Evolutionary conservation across 2,329 filamentous ascomycete species (phyloP), one percentile per base, ranked within the genome.

Genomic region (Uncinocarpus reesii): DNA sequence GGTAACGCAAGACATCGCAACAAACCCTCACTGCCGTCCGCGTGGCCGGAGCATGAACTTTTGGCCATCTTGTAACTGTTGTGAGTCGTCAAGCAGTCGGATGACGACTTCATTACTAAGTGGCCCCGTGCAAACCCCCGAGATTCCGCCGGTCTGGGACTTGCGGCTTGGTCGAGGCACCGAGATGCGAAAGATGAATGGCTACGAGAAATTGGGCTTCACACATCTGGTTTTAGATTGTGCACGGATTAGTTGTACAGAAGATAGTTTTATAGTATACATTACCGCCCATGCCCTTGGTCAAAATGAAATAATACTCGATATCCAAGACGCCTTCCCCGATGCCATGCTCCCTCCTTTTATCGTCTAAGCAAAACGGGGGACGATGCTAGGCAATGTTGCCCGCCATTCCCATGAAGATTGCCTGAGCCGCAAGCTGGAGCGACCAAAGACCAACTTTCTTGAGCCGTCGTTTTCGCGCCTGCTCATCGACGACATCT

Each of bases 371-470:
- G n/a, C n/a, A n/a, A n/a, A n/a, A n/a, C n/a, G n/a, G n/a, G n/a
- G n/a, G n/a, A n/a, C n/a, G n/a, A n/a, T n/a, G n/a, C 23, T 44
- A 55, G 23, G 48, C 50, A 43, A 55, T 52, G 21, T 55, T 92
- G 13, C 90, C 90, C 3, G 89, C 90, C 74, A 96, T 84, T 7
- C 92, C 92, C 70, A 96, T 84, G 62, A 96, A 92, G 29, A 98
- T 76, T 2, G 90, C 92, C 63, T 98, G 92, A 6, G 90, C 85
- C 5, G 90, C 86, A 49, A 98, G 72, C 58, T 90, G 89, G 48
- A 96, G 74, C 2, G 88, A 95, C 92, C 92, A 98, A 59, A 96
- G 82, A 26, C 92, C 92, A 23, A 95, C 92, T 68, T 96, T 95
- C 65, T 89, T 94, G 62, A 98, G 83, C 37, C 92, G 77, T 43